A percentile compares a stretch with the other conserved stretches of the same genome.
Conservation (phyloP, 257 asterid genomes). For the Lavandula angustifolia region DNA sequence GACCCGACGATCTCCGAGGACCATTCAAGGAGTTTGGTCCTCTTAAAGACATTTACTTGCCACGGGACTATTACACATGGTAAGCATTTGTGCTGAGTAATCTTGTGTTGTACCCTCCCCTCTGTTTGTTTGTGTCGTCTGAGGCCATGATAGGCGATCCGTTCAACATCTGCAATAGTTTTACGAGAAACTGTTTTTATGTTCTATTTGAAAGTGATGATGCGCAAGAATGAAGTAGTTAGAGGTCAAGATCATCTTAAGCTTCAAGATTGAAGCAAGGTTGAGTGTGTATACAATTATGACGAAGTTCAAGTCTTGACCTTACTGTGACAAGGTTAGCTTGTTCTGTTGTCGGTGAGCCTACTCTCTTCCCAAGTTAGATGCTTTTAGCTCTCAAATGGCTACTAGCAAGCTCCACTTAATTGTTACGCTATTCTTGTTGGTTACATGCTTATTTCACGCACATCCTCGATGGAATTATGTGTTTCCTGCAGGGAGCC, state of each 20-base stretch:
- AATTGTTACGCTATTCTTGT: background rate
- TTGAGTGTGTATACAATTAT: constrained; percentile 46
- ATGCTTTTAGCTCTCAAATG: background rate
- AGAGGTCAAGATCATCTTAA: constrained; percentile 59
- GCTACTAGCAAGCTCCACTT: constrained; percentile 15
- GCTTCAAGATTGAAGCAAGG: constrained; percentile 65
- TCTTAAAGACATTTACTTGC: constrained; percentile 64
- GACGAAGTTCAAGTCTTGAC: constrained; percentile 51
- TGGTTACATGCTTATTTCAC: background rate
- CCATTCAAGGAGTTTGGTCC: constrained; percentile 72
- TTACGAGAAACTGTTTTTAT: constrained; percentile 34
- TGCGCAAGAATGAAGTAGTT: constrained; percentile 56
- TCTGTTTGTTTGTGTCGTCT: background rate
- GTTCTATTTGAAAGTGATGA: constrained; percentile 53
- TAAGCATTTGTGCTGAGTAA: constrained; percentile 31
- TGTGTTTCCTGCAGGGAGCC: constrained; percentile 54
- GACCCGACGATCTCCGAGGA: constrained; percentile 73
- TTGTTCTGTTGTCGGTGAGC: constrained; percentile 33
- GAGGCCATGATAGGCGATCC: constrained; percentile 8
- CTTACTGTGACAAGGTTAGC: constrained; percentile 53
- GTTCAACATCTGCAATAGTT: constrained; percentile 24
- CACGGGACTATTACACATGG: constrained; percentile 64
- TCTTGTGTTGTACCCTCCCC: background rate
- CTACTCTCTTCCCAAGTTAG: background rate
- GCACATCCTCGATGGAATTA: background rate